Conservation (phyloP, 768 basidiomycete species). For the Vararia minispora region DNA sequence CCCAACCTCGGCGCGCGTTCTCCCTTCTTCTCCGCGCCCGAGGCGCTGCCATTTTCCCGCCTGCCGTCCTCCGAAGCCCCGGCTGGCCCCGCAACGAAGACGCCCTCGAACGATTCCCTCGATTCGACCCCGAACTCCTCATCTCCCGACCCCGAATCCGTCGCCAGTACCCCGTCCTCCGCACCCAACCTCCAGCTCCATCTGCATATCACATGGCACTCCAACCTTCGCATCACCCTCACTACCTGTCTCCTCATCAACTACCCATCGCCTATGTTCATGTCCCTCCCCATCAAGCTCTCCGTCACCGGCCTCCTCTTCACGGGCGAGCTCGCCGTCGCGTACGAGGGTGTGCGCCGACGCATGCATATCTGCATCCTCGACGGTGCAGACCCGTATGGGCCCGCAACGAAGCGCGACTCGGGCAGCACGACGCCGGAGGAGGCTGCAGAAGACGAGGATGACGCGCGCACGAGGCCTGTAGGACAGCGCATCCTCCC, state of each 20-base stretch:
- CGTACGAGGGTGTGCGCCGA: slow-evolving; percentile 75
- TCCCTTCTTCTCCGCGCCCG: slow-evolving; percentile 19
- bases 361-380: slow-evolving; percentile 83
- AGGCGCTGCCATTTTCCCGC: slow-evolving; percentile 15
- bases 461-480: slow-evolving; percentile 56
- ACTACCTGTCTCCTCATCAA: slow-evolving; percentile 93
- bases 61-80: slow-evolving; percentile 28
- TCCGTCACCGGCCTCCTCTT: slow-evolving; percentile 86
- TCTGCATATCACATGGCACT: slow-evolving; percentile 74
- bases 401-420: slow-evolving; percentile 39
- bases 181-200: slow-evolving; percentile 82
- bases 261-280: slow-evolving; percentile 92
- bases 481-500: slow-evolving; percentile 79
- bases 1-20: slow-evolving; percentile 1
- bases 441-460: slow-evolving; percentile 25
- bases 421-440: slow-evolving; percentile 46
- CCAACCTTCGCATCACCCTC: slow-evolving; percentile 80
- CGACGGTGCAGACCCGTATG: slow-evolving; percentile 80
- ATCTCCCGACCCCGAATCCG: slow-evolving; percentile 15
- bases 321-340: slow-evolving; percentile 78
- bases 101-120: not conserved
- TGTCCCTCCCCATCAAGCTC: slow-evolving; percentile 92
- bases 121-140: not conserved
- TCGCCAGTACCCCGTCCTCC: slow-evolving; percentile 24
- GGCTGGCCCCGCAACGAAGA: not conserved